phyloP scores from a whole-genome alignment of 2,329 filamentous ascomycete species.

The Verticillium alfalfae region DNA sequence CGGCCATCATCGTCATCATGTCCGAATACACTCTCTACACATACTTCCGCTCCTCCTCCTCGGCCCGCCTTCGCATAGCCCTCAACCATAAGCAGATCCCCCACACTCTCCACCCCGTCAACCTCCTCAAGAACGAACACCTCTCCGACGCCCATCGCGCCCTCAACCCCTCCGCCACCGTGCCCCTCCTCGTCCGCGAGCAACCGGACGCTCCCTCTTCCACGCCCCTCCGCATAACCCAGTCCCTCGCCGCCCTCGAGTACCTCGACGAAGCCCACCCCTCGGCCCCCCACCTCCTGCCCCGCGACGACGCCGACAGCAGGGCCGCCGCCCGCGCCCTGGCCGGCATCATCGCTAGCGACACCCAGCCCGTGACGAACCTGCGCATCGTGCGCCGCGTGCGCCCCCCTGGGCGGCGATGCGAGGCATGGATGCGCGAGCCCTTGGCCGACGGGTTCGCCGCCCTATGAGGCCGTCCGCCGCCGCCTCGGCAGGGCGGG shows the following conservation, averaged over 20 bases:
- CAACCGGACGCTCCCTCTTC: not conserved
- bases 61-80: slow-evolving; percentile 55
- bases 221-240: slow-evolving; percentile 37
- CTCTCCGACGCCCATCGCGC: slow-evolving; percentile 33
- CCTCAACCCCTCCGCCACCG: slow-evolving; percentile 47
- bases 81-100: slow-evolving; percentile 48
- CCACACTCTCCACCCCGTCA: slow-evolving; percentile 40
- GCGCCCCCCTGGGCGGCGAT: slow-evolving; percentile 32
- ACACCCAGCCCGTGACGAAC: slow-evolving; percentile 58
- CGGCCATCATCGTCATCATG: slow-evolving; percentile 11
- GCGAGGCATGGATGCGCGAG: slow-evolving; percentile 44
- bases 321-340: slow-evolving; percentile 49
- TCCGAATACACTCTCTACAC: slow-evolving; percentile 42
- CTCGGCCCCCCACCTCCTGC: slow-evolving; percentile 34
- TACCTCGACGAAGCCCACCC: slow-evolving; percentile 54
- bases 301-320: slow-evolving; percentile 25
- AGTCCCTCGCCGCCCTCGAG: slow-evolving; percentile 56
- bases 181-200: slow-evolving; percentile 43
- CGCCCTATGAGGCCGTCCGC: slow-evolving; percentile 48
- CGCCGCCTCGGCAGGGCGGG: slow-evolving; percentile 34
- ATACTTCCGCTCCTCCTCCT: slow-evolving; percentile 60
- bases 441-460: slow-evolving; percentile 46
- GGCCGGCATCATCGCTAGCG: slow-evolving; percentile 46
- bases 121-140: slow-evolving; percentile 51
- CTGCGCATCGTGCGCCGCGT: slow-evolving; percentile 45